Evolutionary conservation across 73 alveolate genomes (phyloP).

Genomic region (Effrenium voratum): DNA sequence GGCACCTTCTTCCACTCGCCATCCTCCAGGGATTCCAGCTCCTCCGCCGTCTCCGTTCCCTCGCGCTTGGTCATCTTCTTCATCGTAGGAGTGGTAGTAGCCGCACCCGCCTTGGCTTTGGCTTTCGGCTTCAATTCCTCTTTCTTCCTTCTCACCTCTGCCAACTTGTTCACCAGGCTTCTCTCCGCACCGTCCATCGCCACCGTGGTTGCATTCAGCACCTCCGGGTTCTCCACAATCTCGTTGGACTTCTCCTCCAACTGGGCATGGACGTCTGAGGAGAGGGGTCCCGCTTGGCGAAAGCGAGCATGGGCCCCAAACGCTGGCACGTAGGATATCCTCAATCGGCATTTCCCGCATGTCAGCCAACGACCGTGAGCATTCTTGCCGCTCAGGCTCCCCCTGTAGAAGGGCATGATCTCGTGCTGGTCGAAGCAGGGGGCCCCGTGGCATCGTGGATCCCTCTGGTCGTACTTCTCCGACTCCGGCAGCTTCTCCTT

Average conservation of each 20-base stretch:
- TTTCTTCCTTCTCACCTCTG: not conserved
- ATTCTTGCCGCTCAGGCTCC: not conserved
- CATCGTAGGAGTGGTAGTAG: not conserved
- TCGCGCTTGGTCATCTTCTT: not conserved
- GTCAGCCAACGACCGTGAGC: not conserved
- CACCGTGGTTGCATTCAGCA: not conserved
- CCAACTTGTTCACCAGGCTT: not conserved
- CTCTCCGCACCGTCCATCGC: slow-evolving; percentile 5
- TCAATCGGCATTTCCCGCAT: not conserved
- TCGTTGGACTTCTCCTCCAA: slow-evolving; percentile 1
- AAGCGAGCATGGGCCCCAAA: not conserved
- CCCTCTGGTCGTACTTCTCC: slow-evolving; percentile 9
- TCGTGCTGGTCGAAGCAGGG: not conserved
- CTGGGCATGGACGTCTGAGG: not conserved
- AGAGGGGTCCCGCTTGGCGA: not conserved
- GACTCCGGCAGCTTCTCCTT: not conserved
- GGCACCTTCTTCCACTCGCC: not conserved
- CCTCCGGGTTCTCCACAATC: not conserved
- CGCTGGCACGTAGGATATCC: not conserved
- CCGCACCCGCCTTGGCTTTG: too few relatives aligned
- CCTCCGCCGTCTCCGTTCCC: not conserved
- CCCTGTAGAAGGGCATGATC: not conserved
- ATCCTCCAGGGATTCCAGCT: not conserved
- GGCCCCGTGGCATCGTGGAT: not conserved
- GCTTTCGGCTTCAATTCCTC: too few relatives aligned